phyloP scores from a whole-genome alignment of 805 yeast genomes.

The Saccharomycopsis fodiens region DNA sequence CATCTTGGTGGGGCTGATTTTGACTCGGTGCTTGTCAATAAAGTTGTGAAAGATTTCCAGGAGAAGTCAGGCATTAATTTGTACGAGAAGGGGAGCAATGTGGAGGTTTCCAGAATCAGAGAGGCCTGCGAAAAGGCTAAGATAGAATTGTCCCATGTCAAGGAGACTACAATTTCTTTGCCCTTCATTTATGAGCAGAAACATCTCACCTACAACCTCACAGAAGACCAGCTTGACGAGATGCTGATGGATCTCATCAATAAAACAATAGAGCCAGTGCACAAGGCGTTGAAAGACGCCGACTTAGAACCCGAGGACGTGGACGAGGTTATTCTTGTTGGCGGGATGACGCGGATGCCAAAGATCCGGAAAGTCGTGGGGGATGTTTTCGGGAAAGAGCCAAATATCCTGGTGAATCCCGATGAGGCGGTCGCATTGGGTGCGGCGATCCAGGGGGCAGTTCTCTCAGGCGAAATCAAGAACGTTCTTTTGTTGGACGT shows the following conservation, averaged over 20 bases:
- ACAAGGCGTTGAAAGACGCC: constrained; percentile 69
- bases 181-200: constrained; percentile 62
- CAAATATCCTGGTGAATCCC: constrained; percentile 74
- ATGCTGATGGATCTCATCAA: constrained; percentile 61
- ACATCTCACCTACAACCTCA: constrained; percentile 50
- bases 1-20: constrained; percentile 85
- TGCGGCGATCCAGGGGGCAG: constrained; percentile 87
- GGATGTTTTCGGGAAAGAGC: constrained; percentile 51
- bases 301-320: constrained; percentile 55
- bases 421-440: constrained; percentile 91
- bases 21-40: constrained; percentile 53
- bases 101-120: constrained; percentile 66
- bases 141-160: constrained; percentile 64
- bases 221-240: constrained; percentile 61
- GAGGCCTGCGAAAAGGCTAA: constrained; percentile 75
- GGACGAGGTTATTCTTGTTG: constrained; percentile 71
- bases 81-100: constrained; percentile 34
- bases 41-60: constrained; percentile 53
- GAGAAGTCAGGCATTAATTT: constrained; percentile 48
- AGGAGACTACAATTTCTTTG: constrained; percentile 52
- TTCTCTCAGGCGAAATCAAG: constrained; percentile 73
- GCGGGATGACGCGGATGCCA: constrained; percentile 92
- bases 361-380: constrained; percentile 58
- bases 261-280: constrained; percentile 65
- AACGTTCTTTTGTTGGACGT: constrained; percentile 75